Evolutionary conservation across 2,329 filamentous ascomycete genomes (phyloP).

Genomic region (Colletotrichum limetticola): DNA sequence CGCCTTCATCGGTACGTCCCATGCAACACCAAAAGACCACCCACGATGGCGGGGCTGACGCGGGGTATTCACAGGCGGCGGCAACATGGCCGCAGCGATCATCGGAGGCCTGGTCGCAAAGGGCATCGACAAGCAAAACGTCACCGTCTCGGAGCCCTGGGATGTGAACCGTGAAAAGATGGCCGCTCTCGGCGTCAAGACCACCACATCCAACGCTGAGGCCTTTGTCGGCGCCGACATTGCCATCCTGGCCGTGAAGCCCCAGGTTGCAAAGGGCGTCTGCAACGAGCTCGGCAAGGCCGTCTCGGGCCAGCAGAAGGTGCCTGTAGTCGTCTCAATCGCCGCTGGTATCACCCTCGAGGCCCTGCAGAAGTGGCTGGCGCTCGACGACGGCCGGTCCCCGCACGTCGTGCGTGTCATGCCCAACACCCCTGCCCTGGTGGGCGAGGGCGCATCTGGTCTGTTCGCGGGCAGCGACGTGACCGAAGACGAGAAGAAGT

Average conservation of each 20-base stretch:
- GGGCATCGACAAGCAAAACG: slow-evolving; percentile 54
- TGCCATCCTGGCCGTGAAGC: slow-evolving; percentile 62
- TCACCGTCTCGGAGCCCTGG: slow-evolving; percentile 62
- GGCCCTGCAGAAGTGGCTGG: slow-evolving; percentile 53
- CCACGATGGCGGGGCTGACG: background rate
- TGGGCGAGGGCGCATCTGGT: slow-evolving; percentile 61
- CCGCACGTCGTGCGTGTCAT: slow-evolving; percentile 62
- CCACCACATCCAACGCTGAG: slow-evolving; percentile 58
- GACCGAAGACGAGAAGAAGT: slow-evolving; percentile 51
- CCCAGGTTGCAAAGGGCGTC: slow-evolving; percentile 58
- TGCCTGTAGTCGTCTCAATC: slow-evolving; percentile 60
- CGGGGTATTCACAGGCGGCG: slow-evolving; percentile 49
- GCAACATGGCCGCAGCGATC: slow-evolving; percentile 65
- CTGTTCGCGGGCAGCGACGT: slow-evolving; percentile 57
- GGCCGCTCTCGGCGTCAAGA: slow-evolving; percentile 55
- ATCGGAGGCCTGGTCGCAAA: slow-evolving; percentile 59
- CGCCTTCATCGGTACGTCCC: slow-evolving; percentile 3
- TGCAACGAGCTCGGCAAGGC: slow-evolving; percentile 57
- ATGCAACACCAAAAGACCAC: background rate
- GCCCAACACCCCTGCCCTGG: slow-evolving; percentile 63
- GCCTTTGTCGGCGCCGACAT: slow-evolving; percentile 56
- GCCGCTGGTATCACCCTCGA: slow-evolving; percentile 59
- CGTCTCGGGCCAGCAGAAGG: slow-evolving; percentile 44
- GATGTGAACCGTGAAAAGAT: slow-evolving; percentile 64
- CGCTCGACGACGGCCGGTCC: slow-evolving; percentile 46